Evolutionary conservation across 2,329 filamentous ascomycete genomes (phyloP).

Genomic region (Hypoxylon sp.): DNA sequence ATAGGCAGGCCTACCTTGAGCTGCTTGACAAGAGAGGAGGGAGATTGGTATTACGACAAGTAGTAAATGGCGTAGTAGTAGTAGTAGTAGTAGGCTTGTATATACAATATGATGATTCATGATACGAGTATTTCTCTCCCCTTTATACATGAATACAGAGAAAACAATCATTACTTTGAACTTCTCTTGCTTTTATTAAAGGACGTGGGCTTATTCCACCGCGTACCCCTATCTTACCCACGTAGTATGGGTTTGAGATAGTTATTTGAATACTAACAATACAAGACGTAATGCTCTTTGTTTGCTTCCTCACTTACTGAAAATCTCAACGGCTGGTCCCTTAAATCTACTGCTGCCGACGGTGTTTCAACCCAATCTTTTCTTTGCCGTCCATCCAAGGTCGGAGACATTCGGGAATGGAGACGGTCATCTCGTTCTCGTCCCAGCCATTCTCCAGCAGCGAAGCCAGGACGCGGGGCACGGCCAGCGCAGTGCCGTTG

Average conservation of each 20-base stretch:
- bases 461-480: conserved; percentile 89
- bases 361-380: conserved; percentile 64
- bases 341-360: conserved; percentile 19
- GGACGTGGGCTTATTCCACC: not conserved
- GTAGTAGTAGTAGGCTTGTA: conserved; percentile 1
- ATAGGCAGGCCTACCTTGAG: conserved; percentile 1
- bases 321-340: not conserved
- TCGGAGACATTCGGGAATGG: conserved; percentile 81
- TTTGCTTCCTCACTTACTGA: too few species aligned
- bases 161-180: not conserved
- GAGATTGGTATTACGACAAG: conserved; percentile 22
- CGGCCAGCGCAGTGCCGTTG: conserved; percentile 93
- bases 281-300: not conserved
- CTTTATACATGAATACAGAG: conserved; percentile 4
- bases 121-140: not conserved
- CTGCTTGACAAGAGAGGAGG: conserved; percentile 13
- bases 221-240: too few species aligned
- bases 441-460: conserved; percentile 93
- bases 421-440: conserved; percentile 72
- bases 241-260: too few species aligned
- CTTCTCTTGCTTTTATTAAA: not conserved
- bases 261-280: not conserved
- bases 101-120: conserved; percentile 22
- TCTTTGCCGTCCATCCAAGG: conserved; percentile 85
- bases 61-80: conserved; percentile 6